phyloP scores from a whole-genome alignment of 78 protist species.

The Dictyostelium intermedium region DNA sequence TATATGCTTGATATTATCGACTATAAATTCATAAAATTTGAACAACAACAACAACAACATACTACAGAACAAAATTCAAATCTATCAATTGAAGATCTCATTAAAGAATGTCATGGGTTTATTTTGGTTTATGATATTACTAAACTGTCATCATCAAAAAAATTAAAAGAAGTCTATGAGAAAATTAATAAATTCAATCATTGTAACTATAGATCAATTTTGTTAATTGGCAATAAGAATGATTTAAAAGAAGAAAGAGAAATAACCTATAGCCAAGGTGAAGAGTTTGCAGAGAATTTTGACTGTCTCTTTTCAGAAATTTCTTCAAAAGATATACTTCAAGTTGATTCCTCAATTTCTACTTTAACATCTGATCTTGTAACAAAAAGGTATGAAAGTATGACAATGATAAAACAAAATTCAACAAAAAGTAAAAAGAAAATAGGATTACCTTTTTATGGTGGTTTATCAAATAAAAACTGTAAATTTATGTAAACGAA shows the following conservation, averaged over 20 bases:
- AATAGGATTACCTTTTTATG: background rate
- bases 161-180: background rate
- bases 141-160: background rate
- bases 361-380: background rate
- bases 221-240: background rate
- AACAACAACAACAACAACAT: background rate
- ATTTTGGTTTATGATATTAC: background rate
- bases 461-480: background rate
- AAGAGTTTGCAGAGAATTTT: background rate
- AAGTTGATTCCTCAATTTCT: background rate
- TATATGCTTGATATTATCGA: background rate
- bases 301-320: background rate
- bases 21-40: background rate
- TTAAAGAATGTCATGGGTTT: background rate
- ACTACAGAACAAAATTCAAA: too few species aligned
- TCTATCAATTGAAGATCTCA: background rate
- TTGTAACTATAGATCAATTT: background rate
- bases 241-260: background rate
- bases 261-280: background rate
- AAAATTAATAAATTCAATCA: too few species aligned
- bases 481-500: background rate
- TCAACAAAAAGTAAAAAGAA: background rate
- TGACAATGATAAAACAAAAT: background rate
- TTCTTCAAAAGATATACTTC: background rate
- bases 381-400: background rate